phyloP scores from a whole-genome alignment of 805 yeast genomes.

The Cyberlindnera xishuangbannaensis region DNA sequence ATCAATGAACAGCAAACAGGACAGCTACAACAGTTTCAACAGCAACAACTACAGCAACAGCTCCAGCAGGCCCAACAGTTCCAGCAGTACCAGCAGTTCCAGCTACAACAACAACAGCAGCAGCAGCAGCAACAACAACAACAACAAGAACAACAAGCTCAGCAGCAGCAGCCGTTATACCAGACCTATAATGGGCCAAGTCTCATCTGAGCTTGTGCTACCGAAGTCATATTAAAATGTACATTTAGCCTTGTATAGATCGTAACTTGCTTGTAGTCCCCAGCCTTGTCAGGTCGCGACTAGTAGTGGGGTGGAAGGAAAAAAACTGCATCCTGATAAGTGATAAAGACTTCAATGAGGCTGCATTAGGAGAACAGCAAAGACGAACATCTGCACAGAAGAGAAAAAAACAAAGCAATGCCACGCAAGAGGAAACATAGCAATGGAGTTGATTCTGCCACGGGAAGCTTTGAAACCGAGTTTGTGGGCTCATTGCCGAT shows the following conservation, averaged over 20 bases:
- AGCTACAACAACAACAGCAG: conserved; percentile 13
- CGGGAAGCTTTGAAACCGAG: conserved; percentile 4
- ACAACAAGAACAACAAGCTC: conserved; percentile 9
- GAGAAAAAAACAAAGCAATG: background rate
- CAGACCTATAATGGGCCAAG: conserved; percentile 15
- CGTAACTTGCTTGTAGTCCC: too few relatives aligned
- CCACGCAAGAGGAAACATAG: background rate
- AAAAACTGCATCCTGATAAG: too few relatives aligned
- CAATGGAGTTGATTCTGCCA: background rate
- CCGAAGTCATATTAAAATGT: background rate
- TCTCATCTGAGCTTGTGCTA: conserved; percentile 5
- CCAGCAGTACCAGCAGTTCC: conserved; percentile 7
- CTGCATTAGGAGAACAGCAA: too few relatives aligned
- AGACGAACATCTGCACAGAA: too few relatives aligned
- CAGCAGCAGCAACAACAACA: conserved; percentile 13
- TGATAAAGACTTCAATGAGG: too few relatives aligned
- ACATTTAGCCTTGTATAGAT: too few relatives aligned
- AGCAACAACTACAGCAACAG: conserved; percentile 21
- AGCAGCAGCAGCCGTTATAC: conserved; percentile 7
- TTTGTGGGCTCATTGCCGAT: conserved; percentile 10
- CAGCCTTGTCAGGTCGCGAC: too few relatives aligned
- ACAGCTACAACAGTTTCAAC: conserved; percentile 35
- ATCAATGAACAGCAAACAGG: conserved; percentile 35
- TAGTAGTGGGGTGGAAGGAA: too few relatives aligned
- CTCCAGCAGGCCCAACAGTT: conserved; percentile 8